Base-by-base conservation (phyloP, 1,139 yeast genomes). In the Entelexis paramagnoliae region DNA sequence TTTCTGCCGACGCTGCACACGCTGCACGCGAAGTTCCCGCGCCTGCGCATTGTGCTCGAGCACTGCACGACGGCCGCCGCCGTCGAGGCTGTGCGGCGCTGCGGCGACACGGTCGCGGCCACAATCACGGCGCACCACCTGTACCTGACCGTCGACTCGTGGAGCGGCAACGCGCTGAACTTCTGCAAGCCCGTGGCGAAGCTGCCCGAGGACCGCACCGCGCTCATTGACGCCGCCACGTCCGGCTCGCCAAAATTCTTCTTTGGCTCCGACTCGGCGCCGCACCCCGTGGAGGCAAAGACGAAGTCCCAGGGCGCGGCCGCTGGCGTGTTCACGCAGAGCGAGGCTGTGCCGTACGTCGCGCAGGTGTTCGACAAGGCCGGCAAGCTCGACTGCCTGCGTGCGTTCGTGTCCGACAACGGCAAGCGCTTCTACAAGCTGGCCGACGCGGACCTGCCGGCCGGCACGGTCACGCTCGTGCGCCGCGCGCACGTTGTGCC, bases 101-200 rank as follows among this genome's bases (percentile, higher is more conserved):
- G 94, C 61, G 89, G 93, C 59, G 70, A 73, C 16, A 74, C 74
- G 22, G 96, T 91, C 3, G 89, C 91, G 22, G 98, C 95, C 1
- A 81, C 96, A 2, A 85, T 91, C 58, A 91, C 98, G 11, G 97
- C 96, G 4, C 99, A 91, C 66, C 99, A 91, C 66, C 73, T 91
- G 56, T 84, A 77, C 53, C 72, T 91, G 53, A 89, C 95, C 3
- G 80, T 93, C 50, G 97, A 93, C 66, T 81, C 80, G 59, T 93
- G 97, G 96, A 96, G 96, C 5, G 97, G 97, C 4, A 84, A 88
- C 64, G 89, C 97, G 39, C 78, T 87, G 63, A 87, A 91, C 64
- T 91, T 82, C 69, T 91, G 99, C 73, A 91, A 93, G 67, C 99
- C 98, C 9, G 98, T 91, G 46, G 98, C 98, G 34, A 91, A 91